Conservation (phyloP, 805 yeast species). For the Debaryomyces castellii region DNA sequence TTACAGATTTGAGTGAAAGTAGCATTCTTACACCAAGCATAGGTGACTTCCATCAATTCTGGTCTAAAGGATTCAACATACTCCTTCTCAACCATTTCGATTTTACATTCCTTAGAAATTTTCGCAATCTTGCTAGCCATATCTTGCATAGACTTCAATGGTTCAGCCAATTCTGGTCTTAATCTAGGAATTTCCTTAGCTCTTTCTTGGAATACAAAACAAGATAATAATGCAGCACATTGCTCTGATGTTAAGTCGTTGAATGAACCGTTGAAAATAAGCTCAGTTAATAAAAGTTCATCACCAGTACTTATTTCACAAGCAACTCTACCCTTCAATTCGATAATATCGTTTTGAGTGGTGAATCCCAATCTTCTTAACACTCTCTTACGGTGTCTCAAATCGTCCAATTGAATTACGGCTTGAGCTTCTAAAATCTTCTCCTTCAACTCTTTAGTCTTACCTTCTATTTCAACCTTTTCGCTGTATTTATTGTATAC, state of each 20-base stretch:
- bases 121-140: constrained; percentile 92
- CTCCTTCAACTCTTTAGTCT: constrained; percentile 58
- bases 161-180: constrained; percentile 89
- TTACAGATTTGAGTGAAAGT: constrained; percentile 95
- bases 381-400: constrained; percentile 90
- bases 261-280: constrained; percentile 93
- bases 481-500: constrained; percentile 63
- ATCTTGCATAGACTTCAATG: constrained; percentile 81
- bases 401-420: constrained; percentile 89
- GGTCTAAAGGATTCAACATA: constrained; percentile 89
- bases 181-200: constrained; percentile 85
- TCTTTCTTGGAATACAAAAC: constrained; percentile 96
- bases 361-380: constrained; percentile 89
- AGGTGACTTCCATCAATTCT: constrained; percentile 95
- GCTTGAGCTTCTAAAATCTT: constrained; percentile 84
- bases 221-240: constrained; percentile 86
- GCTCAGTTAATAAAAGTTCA: constrained; percentile 81
- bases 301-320: constrained; percentile 94
- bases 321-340: constrained; percentile 95
- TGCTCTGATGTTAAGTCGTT: constrained; percentile 85
- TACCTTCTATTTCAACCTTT: constrained; percentile 60
- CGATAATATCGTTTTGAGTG: constrained; percentile 84
- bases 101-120: constrained; percentile 82
- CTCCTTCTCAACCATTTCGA: constrained; percentile 87
- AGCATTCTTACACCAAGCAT: constrained; percentile 96